Conservation (phyloP, 495 filamentous ascomycete species). For the Penicillium lagena region DNA sequence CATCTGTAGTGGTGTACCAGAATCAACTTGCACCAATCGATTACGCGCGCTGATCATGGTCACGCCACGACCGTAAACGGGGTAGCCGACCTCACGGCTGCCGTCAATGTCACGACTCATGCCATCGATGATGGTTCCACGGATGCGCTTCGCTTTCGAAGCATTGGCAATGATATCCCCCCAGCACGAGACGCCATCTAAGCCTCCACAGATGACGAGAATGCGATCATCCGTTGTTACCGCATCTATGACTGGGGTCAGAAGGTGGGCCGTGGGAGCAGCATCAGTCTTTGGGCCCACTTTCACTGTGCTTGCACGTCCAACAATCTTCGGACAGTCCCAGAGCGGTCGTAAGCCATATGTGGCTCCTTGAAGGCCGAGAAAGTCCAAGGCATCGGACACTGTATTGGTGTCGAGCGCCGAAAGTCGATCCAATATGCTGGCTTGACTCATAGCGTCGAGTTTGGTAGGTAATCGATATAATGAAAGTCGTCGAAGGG, state of each 20-base stretch:
- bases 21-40: constrained; percentile 10
- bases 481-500: too few relatives aligned
- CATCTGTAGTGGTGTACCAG: constrained; percentile 8
- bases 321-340: constrained; percentile 17
- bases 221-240: constrained; percentile 11
- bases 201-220: constrained; percentile 15
- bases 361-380: constrained; percentile 12
- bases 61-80: constrained; percentile 15
- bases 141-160: constrained; percentile 9
- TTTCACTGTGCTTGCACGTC: constrained; percentile 14
- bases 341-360: constrained; percentile 15
- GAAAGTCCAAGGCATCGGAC: constrained; percentile 14
- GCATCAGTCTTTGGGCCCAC: constrained; percentile 8
- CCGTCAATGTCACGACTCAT: constrained; percentile 18
- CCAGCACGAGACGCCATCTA: constrained; percentile 13
- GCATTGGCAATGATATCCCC: constrained; percentile 18
- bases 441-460: background rate
- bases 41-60: constrained; percentile 15
- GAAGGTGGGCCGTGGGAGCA: constrained; percentile 5
- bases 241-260: constrained; percentile 13
- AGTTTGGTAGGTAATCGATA: too few relatives aligned
- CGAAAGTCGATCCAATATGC: background rate
- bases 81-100: constrained; percentile 8
- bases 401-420: constrained; percentile 5
- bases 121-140: constrained; percentile 19